Base-by-base conservation (phyloP, 306 rosid genomes). In the Oxytropis ochrocephala region DNA sequence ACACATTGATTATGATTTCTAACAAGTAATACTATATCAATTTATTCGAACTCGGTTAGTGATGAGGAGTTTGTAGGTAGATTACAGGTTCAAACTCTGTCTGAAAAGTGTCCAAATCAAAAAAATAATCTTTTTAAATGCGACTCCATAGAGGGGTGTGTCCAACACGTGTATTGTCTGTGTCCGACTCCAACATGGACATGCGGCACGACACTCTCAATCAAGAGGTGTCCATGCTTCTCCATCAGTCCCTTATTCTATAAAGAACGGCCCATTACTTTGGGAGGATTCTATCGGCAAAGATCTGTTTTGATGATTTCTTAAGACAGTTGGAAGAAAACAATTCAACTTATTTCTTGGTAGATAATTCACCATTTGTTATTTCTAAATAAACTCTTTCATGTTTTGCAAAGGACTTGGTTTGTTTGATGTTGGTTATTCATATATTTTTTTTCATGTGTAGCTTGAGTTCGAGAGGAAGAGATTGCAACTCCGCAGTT, bases 381-480 rank as follows among this genome's bases (percentile, higher is more conserved):
- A 29, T 53, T 16, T 53, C 46, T 11, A 61, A 67, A 52, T 69
- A 24, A 43, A 73, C 11, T 30, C 7, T 43, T 68, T 80, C 33
- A 1, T 24, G 42, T 16, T n/a, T 29, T 12, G 21, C 30, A 36
- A 39, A 8, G 51, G 53, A n/a, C 51, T 24, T 46, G 54, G 42
- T 56, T 50, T 75, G 42, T 56, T 50, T 75, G 57, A 53, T 39
- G 42, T 46, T 76, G 60, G 78, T 29, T 55, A 24, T 53, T 33
- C 30, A 4, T n/a, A n/a, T n/a, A 47, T 5, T 47, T 50, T 21
- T 61, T 60, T 39, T 24, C 29, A 2, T 52, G 19, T 82, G 64
- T 73, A 93, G 97, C 89, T 93, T 62, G 98, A 88, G 73, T 54
- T 83, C 1, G 97, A 88, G 85, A 88, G 93, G 85, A 90, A 87